phyloP scores from a whole-genome alignment of 306 rosid genomes.

The Phaseolus lunatus region DNA sequence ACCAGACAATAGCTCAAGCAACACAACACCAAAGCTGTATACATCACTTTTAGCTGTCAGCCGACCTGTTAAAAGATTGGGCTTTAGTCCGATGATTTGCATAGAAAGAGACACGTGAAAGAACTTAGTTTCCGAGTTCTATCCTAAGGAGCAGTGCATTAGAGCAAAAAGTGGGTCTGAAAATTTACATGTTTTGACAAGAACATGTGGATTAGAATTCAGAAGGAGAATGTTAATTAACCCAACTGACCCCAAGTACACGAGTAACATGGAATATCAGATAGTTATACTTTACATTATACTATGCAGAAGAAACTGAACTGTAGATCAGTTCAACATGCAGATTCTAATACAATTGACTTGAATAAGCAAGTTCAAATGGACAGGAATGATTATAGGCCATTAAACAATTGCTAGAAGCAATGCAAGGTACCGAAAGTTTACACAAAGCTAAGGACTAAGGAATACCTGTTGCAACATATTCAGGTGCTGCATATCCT shows the following conservation, averaged over 20 bases:
- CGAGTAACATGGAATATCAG: not conserved
- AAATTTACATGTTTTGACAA: conserved; percentile 11
- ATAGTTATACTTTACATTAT: conserved; percentile 3
- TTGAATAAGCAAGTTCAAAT: conserved; percentile 12
- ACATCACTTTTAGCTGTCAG: conserved; percentile 86
- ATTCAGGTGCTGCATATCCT: conserved; percentile 96
- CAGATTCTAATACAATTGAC: conserved; percentile 28
- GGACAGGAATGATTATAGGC: conserved; percentile 7
- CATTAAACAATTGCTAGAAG: not conserved
- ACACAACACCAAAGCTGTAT: conserved; percentile 88
- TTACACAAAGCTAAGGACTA: not conserved
- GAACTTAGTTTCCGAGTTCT: not conserved
- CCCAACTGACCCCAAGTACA: not conserved
- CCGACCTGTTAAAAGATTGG: conserved; percentile 62
- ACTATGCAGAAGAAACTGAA: not conserved
- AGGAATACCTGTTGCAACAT: conserved; percentile 80
- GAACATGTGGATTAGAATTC: not conserved
- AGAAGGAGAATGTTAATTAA: not conserved
- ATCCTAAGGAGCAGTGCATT: conserved; percentile 11
- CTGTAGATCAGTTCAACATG: not conserved
- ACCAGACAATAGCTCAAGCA: conserved; percentile 83
- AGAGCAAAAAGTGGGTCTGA: conserved; percentile 1
- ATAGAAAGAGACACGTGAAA: not conserved
- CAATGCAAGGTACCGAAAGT: conserved; percentile 53
- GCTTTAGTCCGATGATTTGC: conserved; percentile 32